Evolutionary conservation across 2,329 filamentous ascomycete species (phyloP).

Genomic region (Incumbomyces delicatus): DNA sequence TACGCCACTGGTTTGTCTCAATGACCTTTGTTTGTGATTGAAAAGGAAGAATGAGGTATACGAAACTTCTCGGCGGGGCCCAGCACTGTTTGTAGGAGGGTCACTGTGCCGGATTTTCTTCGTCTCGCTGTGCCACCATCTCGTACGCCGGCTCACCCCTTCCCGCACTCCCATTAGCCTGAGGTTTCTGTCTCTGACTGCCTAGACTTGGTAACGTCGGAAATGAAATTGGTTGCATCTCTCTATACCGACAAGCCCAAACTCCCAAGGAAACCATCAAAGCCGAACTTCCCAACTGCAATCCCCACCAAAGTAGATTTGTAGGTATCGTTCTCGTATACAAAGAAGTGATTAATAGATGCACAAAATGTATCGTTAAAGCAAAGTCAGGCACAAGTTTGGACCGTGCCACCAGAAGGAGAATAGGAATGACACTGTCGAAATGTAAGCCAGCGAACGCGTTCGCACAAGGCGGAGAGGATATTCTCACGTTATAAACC

Average conservation of each 20-base stretch:
- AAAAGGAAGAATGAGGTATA: no score
- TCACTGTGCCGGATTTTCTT: conserved; percentile 7
- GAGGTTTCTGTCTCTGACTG: conserved; percentile 15
- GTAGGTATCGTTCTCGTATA: conserved; percentile 69
- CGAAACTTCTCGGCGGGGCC: no score
- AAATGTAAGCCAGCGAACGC: conserved; percentile 18
- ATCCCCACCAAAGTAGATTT: conserved; percentile 77
- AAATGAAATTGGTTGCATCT: conserved; percentile 80
- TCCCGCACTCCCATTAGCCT: conserved; percentile 42
- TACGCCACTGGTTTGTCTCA: no score
- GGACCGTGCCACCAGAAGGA: conserved; percentile 73
- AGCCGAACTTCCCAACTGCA: conserved; percentile 51
- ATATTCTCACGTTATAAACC: conserved; percentile 48
- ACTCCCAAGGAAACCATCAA: conserved; percentile 65
- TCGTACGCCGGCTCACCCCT: conserved; percentile 44
- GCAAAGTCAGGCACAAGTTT: conserved; percentile 95
- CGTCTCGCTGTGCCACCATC: conserved; percentile 44
- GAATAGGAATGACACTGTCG: conserved; percentile 67
- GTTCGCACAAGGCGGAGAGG: no score
- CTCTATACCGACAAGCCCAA: conserved; percentile 85
- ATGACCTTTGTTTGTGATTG: no score
- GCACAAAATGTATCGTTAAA: conserved; percentile 74
- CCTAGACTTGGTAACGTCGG: conserved; percentile 16
- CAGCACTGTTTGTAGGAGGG: no score
- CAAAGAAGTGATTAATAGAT: conserved; percentile 65